Percentiles rank a stretch among this genome's conserved stretches.
These are phyloP conservation scores for Fonsecaea multimorphosa DNA, from an alignment of 2,329 filamentous ascomycete species.

Conservation along the genomic window DNA sequence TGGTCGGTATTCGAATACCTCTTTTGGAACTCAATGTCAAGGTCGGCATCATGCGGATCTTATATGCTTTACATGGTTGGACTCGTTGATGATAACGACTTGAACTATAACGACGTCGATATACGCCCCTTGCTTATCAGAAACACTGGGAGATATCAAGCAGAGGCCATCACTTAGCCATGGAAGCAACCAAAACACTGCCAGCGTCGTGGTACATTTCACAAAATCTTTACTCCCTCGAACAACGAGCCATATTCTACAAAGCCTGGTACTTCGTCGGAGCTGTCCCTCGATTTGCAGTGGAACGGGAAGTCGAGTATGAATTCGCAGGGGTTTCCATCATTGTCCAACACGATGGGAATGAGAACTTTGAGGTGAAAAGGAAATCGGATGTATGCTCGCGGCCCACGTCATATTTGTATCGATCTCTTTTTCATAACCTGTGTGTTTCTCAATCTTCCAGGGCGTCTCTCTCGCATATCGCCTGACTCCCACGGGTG, in stretches of 20 bases:
- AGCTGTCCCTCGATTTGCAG: conserved; percentile 57
- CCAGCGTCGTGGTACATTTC: conserved; percentile 62
- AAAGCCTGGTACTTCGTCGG: conserved; percentile 62
- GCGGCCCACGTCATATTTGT: neutral
- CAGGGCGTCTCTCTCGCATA: conserved; percentile 46
- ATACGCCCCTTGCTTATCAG: neutral
- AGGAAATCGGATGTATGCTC: conserved; percentile 35
- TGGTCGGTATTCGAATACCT: conserved; percentile 33
- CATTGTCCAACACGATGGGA: conserved; percentile 27
- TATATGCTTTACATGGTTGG: neutral
- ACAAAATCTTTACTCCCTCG: conserved; percentile 56
- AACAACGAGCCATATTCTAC: conserved; percentile 57
- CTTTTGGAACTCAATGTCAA: conserved; percentile 22
- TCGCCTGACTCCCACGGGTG: conserved; percentile 58
- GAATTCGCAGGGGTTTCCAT: conserved; percentile 52
- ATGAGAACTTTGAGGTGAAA: conserved; percentile 34
- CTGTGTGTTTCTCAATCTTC: neutral
- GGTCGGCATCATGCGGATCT: conserved; percentile 1
- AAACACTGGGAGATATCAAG: no score
- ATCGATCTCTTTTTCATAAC: neutral
- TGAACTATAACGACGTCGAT: neutral
- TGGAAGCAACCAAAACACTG: conserved; percentile 47
- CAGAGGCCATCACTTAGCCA: conserved; percentile 13
- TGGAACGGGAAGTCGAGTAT: conserved; percentile 53
- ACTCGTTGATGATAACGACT: neutral